These are phyloP conservation scores for Rhodotorula babjevae DNA, from an alignment of 768 basidiomycete species.

Conservation along the genomic window DNA sequence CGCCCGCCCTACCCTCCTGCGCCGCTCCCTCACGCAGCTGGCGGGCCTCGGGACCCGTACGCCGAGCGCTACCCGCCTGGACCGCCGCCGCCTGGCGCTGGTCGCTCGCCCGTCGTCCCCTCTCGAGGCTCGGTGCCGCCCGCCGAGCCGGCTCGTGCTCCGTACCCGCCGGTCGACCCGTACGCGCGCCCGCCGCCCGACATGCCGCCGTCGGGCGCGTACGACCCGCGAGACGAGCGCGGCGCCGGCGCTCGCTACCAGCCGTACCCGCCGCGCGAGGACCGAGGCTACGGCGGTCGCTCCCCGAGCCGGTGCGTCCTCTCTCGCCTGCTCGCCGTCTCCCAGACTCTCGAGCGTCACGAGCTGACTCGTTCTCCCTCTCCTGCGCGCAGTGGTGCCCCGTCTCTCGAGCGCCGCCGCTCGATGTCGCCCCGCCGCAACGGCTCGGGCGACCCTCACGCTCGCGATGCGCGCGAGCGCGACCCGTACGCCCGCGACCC, in stretches of 20 bases:
- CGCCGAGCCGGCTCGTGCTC: slow-evolving; percentile 5
- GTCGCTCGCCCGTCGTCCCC: slow-evolving; percentile 21
- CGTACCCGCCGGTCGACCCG: slow-evolving; percentile 12
- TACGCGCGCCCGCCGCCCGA: slow-evolving; percentile 5
- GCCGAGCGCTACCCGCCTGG: slow-evolving; percentile 22
- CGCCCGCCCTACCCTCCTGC: slow-evolving; percentile 18
- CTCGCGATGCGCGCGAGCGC: slow-evolving; percentile 1
- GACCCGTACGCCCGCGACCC: slow-evolving; percentile 7
- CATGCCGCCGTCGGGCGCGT: slow-evolving; percentile 6
- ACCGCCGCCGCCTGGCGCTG: not conserved
- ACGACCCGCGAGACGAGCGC: slow-evolving; percentile 36
- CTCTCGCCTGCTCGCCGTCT: not conserved
- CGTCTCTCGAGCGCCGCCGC: slow-evolving; percentile 28
- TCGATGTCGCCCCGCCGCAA: slow-evolving; percentile 35
- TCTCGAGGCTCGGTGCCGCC: not conserved
- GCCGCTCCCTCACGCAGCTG: not conserved
- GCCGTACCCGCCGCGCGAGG: slow-evolving; percentile 21
- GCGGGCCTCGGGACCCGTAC: slow-evolving; percentile 11
- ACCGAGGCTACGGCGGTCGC: slow-evolving; percentile 19
- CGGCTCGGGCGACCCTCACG: slow-evolving; percentile 2
- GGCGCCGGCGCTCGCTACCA: slow-evolving; percentile 16
- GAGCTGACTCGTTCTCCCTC: too few relatives aligned
- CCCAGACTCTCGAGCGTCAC: not conserved
- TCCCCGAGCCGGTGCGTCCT: slow-evolving; percentile 26
- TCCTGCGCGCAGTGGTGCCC: not conserved